phyloP scores from a whole-genome alignment of 306 rosid species.

The Malus sieversii region DNA sequence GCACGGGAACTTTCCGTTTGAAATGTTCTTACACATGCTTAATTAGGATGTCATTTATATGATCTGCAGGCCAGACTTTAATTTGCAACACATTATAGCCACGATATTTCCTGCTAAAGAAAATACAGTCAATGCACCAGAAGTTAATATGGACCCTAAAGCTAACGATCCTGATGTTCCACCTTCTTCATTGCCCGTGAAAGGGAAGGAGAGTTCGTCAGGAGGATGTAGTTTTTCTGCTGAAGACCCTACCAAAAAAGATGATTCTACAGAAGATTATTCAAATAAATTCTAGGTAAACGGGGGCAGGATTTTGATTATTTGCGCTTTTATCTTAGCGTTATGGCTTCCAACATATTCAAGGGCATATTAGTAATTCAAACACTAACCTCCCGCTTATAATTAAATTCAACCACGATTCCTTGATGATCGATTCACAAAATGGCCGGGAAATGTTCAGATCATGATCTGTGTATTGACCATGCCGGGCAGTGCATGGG shows the following conservation, averaged over 20 bases:
- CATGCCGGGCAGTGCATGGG: conserved; percentile 18
- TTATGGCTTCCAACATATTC: background rate
- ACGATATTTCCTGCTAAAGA: conserved; percentile 69
- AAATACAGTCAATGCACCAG: conserved; percentile 49
- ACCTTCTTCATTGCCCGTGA: conserved; percentile 43
- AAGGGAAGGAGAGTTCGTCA: conserved; percentile 91
- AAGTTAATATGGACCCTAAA: background rate
- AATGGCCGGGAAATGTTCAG: conserved; percentile 17
- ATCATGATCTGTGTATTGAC: background rate
- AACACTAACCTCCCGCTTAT: background rate
- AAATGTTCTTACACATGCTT: conserved; percentile 5
- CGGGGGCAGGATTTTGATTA: background rate
- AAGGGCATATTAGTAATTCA: background rate
- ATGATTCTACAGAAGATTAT: conserved; percentile 45
- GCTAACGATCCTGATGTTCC: no score
- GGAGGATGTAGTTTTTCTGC: conserved; percentile 60
- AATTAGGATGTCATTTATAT: conserved; percentile 6
- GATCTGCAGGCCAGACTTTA: conserved; percentile 87
- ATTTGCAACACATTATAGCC: conserved; percentile 85
- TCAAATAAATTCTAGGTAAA: conserved; percentile 40
- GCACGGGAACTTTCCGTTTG: conserved; percentile 2
- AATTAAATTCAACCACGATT: background rate
- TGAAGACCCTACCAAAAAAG: conserved; percentile 51
- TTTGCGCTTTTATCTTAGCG: background rate
- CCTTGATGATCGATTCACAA: background rate